Percentiles rank a stretch among this genome's conserved stretches.
phyloP scores from a whole-genome alignment of 2,329 filamentous ascomycete species.

The Stromatinia cepivora region DNA sequence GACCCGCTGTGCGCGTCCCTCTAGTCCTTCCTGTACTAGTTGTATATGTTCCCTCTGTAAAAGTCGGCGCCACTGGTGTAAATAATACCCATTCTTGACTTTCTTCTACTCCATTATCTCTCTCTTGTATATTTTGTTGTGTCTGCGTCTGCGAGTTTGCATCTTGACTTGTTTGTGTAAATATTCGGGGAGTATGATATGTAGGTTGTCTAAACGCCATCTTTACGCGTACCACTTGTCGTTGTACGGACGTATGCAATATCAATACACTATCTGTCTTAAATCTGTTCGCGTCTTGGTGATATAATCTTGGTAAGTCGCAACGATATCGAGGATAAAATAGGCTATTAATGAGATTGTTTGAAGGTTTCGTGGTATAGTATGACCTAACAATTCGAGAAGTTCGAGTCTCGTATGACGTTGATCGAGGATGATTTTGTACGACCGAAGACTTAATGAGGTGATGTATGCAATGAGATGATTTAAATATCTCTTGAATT shows the following conservation, averaged over 20 bases:
- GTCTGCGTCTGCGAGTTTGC: slow-evolving; percentile 39
- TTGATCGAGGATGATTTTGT: neutral
- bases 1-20: slow-evolving; percentile 62
- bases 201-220: slow-evolving; percentile 26
- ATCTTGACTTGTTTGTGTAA: slow-evolving; percentile 43
- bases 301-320: neutral
- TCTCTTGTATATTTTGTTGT: slow-evolving; percentile 29
- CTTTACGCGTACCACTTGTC: neutral
- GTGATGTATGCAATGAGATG: neutral
- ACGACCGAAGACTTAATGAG: neutral
- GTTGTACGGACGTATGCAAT: neutral
- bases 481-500: neutral
- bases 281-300: slow-evolving; percentile 7
- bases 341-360: neutral
- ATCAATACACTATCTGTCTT: neutral
- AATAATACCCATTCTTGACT: slow-evolving; percentile 97
- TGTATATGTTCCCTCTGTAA: slow-evolving; percentile 67
- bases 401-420: neutral
- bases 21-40: slow-evolving; percentile 61
- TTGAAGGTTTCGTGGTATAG: neutral
- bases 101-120: slow-evolving; percentile 54
- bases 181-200: slow-evolving; percentile 47
- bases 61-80: slow-evolving; percentile 69
- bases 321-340: neutral
- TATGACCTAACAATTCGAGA: neutral